Percentiles rank a stretch among this genome's conserved stretches.
phyloP scores from a whole-genome alignment of 257 asterid genomes.

The Euphrasia confusa region DNA sequence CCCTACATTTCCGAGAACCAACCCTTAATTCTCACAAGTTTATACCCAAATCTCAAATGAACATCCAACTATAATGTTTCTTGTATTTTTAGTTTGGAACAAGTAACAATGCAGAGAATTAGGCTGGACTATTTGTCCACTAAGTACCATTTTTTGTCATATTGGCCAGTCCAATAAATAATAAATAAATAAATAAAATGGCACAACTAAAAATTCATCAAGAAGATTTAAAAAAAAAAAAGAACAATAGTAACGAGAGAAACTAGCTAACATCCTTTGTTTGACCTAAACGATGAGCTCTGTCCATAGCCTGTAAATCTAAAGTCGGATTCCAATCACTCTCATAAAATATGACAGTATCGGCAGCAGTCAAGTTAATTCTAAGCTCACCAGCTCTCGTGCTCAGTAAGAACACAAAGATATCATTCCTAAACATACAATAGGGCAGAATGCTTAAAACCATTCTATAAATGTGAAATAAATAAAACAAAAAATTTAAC shows the following conservation, averaged over 20 bases:
- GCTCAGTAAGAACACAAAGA: constrained; percentile 93
- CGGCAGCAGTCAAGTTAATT: constrained; percentile 95
- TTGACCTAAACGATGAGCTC: constrained; percentile 98
- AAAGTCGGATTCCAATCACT: constrained; percentile 99
- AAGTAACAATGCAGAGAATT: too few species aligned
- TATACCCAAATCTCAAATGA: too few species aligned
- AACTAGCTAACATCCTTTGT: constrained; percentile 80
- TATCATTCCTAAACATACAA: constrained; percentile 56
- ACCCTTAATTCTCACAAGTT: too few species aligned
- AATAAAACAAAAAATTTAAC: constrained; percentile 27
- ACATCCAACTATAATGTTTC: too few species aligned
- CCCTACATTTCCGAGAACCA: too few species aligned
- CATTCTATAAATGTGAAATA: not conserved
- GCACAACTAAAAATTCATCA: constrained; percentile 6
- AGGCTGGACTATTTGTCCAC: too few species aligned
- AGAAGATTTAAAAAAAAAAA: constrained; percentile 7
- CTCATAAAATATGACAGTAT: constrained; percentile 94
- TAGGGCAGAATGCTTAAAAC: constrained; percentile 11
- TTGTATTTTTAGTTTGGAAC: too few species aligned
- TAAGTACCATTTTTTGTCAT: too few species aligned
- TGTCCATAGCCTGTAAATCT: constrained; percentile 97
- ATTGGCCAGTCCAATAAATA: not conserved
- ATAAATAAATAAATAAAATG: not conserved
- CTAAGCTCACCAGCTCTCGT: constrained; percentile 99
- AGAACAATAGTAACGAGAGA: constrained; percentile 20